Percentiles rank a stretch among this genome's conserved stretches.
Conservation (phyloP, 352 stramenopile genomes). For the Albugo candida region DNA sequence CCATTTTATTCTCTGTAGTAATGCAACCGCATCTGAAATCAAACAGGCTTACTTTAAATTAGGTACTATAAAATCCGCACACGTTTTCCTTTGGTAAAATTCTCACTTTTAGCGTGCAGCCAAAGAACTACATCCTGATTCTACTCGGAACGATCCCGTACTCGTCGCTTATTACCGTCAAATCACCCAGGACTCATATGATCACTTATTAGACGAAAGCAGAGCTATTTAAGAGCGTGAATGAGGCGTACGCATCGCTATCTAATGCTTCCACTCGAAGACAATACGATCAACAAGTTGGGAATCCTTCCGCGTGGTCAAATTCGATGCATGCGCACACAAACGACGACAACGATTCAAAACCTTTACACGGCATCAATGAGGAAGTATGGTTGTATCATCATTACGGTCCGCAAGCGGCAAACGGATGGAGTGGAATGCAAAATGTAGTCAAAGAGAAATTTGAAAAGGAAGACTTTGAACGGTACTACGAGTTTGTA, state of each 20-base stretch:
- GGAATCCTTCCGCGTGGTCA: slow-evolving; percentile 7
- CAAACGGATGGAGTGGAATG: no score
- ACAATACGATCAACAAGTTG: slow-evolving; percentile 31
- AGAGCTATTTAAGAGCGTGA: slow-evolving; percentile 72
- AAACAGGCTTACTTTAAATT: slow-evolving; percentile 63
- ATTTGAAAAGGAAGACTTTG: slow-evolving; percentile 37
- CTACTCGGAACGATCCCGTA: slow-evolving; percentile 54
- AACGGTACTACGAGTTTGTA: slow-evolving; percentile 16
- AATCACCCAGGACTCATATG: background rate
- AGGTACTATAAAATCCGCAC: slow-evolving; percentile 11
- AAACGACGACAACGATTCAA: slow-evolving; percentile 10
- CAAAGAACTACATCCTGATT: slow-evolving; percentile 70
- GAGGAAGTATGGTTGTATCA: slow-evolving; percentile 72
- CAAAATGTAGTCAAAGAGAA: slow-evolving; percentile 43
- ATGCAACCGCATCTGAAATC: slow-evolving; percentile 47
- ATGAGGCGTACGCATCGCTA: slow-evolving; percentile 54
- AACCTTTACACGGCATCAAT: slow-evolving; percentile 51
- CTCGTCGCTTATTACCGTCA: background rate
- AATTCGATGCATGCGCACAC: slow-evolving; percentile 36
- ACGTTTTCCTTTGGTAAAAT: no score
- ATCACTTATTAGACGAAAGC: slow-evolving; percentile 7
- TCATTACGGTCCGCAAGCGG: slow-evolving; percentile 43
- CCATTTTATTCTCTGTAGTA: slow-evolving; percentile 10
- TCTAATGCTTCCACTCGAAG: slow-evolving; percentile 35
- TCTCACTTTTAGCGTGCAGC: slow-evolving; percentile 12